Conservation (phyloP, 768 basidiomycete genomes). For the Termitomyces sp. region DNA sequence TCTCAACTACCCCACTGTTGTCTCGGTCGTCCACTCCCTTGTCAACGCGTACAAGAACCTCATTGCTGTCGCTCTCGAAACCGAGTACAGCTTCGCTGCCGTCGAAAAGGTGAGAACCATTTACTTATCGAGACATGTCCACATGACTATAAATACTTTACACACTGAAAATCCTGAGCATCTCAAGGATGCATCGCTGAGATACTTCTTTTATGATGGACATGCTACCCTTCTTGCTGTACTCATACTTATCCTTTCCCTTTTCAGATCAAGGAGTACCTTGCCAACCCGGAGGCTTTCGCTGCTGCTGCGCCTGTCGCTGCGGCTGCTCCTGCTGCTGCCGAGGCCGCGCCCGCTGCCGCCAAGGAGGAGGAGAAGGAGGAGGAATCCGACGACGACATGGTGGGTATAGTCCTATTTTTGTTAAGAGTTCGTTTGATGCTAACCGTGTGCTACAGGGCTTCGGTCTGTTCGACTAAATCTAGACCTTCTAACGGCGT, state of each 20-base stretch:
- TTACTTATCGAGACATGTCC: constrained; percentile 9
- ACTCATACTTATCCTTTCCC: constrained; percentile 15
- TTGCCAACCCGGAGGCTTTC: constrained; percentile 98
- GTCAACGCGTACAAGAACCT: constrained; percentile 99
- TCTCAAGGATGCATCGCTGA: constrained; percentile 40
- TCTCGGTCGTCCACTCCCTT: constrained; percentile 89
- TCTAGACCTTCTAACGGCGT: constrained; percentile 5
- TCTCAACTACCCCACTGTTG: constrained; percentile 93
- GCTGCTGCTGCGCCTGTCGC: constrained; percentile 72
- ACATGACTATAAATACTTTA: constrained; percentile 32
- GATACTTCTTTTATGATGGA: constrained; percentile 25
- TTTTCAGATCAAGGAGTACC: constrained; percentile 85
- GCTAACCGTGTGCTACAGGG: constrained; percentile 46
- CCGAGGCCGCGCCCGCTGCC: constrained; percentile 31
- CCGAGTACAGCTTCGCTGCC: constrained; percentile 94
- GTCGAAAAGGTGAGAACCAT: constrained; percentile 73
- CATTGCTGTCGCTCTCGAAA: constrained; percentile 80
- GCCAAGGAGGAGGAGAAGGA: constrained; percentile 79
- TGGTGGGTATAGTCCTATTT: constrained; percentile 48
- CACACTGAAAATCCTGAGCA: constrained; percentile 90
- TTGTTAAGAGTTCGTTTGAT: background rate
- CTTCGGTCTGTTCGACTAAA: constrained; percentile 91
- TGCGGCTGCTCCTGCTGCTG: constrained; percentile 52
- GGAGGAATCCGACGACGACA: constrained; percentile 85
- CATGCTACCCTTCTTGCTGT: background rate